Percentiles rank a stretch among this genome's conserved stretches.
phyloP scores from a whole-genome alignment of 805 yeast species.

The Zygotorulaspora sp. region DNA sequence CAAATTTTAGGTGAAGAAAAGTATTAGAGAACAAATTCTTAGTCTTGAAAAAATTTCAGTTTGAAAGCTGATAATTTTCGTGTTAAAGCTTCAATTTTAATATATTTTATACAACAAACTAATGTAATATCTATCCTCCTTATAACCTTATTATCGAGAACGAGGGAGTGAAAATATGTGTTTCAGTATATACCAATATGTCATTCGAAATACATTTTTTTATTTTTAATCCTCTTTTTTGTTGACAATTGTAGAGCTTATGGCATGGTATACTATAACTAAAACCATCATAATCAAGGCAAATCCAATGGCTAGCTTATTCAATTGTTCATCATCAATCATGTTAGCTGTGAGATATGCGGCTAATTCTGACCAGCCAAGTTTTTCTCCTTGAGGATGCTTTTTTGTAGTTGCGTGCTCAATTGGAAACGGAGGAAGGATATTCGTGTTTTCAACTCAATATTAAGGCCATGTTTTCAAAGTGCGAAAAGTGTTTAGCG shows the following conservation, averaged over 20 bases:
- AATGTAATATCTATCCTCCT: no score
- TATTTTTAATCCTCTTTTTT: constrained; percentile 8
- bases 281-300: constrained; percentile 70
- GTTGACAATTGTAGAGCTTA: constrained; percentile 43
- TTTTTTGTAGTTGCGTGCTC: not conserved
- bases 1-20: constrained; percentile 43
- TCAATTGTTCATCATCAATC: constrained; percentile 81
- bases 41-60: not conserved
- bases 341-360: constrained; percentile 45
- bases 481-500: no score
- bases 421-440: not conserved
- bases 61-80: no score
- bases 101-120: no score
- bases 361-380: not conserved
- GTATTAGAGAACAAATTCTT: no score
- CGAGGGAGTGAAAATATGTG: no score
- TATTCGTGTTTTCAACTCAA: no score
- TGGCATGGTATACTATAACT: constrained; percentile 67
- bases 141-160: no score
- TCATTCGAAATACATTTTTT: not conserved
- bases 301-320: constrained; percentile 63
- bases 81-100: no score
- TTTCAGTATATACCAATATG: no score
- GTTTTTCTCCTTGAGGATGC: not conserved
- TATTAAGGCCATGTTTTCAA: no score